Evolutionary conservation across 805 yeast genomes (phyloP), one percentile per base, ranked within the genome.

Genomic region (Kregervanrija pseudodelftensis): DNA sequence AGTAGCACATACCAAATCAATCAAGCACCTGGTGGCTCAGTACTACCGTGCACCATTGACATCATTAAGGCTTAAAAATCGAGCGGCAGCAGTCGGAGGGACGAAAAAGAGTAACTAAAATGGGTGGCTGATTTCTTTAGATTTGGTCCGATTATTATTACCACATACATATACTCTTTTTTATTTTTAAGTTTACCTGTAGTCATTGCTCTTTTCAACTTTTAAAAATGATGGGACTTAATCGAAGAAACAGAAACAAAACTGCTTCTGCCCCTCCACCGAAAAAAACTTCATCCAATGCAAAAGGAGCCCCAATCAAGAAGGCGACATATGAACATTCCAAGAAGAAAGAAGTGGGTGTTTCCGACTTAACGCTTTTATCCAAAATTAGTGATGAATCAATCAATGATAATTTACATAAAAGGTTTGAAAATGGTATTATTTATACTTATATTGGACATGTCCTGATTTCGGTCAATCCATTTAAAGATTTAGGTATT

Each of bases 271-370:
- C 49, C 2, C 54, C 54, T 3, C 40, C 41, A 5, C 42, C 40
- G 33, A 33, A 72, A 61, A 57, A 76, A 12, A 49, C 53, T 33
- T 77, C 69, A 53, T 86, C 80, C 34, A 76, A 77, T 39, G 76
- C 75, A 57, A 72, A 77, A 52, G 80, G 46, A 30, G 57, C 56
- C 11, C 62, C 60, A n/a, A 80, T 85, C 45, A 80, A 85, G 60
- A 91, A 91, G 70, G 97, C 97, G 11, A 84, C 88, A 41, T 93
- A 89, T 61, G 98, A 93, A 55, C 66, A 83, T 32, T 69, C 80
- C 43, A 89, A 89, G 68, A 87, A 87, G 74, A 87, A 89, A 63
- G 98, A 93, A 65, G 98, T 93, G n/a, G 99, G 99, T 43, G 97
- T 93, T 8, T 83, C 95, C 37, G 99, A 93, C 65, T 72, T 93